A percentile compares a stretch with the other conserved stretches of the same genome.
phyloP scores from a whole-genome alignment of 179 eudicot genomes.

The Corrigiola litoralis region DNA sequence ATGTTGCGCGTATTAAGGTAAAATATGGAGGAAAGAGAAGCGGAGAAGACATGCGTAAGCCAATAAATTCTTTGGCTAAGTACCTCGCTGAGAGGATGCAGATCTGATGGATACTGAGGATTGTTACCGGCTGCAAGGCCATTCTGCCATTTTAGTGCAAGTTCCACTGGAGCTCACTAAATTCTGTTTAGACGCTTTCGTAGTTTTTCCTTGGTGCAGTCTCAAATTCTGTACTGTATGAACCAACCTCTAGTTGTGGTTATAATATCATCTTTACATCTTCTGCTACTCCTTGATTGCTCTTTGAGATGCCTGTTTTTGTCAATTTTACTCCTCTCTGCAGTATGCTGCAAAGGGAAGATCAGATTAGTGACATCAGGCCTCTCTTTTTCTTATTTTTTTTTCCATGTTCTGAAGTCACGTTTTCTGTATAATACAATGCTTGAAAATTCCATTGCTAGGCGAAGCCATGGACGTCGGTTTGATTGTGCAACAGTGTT shows the following conservation, averaged over 20 bases:
- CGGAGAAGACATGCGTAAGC: constrained; percentile 29
- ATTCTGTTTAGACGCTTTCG: background rate
- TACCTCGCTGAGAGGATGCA: constrained; percentile 59
- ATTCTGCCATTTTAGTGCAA: constrained; percentile 42
- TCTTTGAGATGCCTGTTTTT: background rate
- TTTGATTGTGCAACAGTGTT: no score
- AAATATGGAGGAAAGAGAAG: constrained; percentile 21
- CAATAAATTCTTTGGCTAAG: constrained; percentile 55
- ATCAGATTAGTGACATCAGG: no score
- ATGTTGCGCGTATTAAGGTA: constrained; percentile 73
- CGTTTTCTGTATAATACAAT: no score
- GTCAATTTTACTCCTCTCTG: no score
- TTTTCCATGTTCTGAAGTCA: no score
- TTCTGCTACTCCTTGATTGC: background rate
- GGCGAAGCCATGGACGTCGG: no score
- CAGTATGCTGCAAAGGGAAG: background rate
- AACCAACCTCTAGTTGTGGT: background rate
- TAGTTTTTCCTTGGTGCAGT: background rate
- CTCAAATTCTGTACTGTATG: background rate
- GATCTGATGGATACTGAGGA: constrained; percentile 3
- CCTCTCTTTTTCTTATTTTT: no score
- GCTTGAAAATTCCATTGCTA: no score
- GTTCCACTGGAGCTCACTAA: background rate
- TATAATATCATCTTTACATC: background rate
- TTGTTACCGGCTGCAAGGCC: constrained; percentile 44